These are phyloP conservation scores for Hericium coralloides DNA, from an alignment of 768 basidiomycete genomes.

Conservation along the genomic window DNA sequence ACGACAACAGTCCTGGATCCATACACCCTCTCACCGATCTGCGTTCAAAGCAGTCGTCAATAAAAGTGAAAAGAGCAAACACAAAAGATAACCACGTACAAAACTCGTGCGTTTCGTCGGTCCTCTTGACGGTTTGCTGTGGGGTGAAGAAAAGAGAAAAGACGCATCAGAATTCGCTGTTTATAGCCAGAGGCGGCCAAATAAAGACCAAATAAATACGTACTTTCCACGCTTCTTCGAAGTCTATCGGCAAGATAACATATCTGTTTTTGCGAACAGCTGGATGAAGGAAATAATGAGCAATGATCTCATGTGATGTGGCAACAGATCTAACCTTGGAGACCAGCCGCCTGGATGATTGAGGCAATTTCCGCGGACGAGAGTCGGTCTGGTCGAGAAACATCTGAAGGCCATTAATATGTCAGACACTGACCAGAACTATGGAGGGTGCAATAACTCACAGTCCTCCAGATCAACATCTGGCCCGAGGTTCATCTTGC, in stretches of 20 bases:
- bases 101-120: slow-evolving; percentile 95
- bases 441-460: slow-evolving; percentile 32
- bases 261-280: slow-evolving; percentile 98
- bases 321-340: slow-evolving; percentile 50
- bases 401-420: slow-evolving; percentile 46
- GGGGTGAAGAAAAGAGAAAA: slow-evolving; percentile 4
- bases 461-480: slow-evolving; percentile 99
- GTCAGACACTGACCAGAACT: background rate
- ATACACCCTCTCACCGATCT: slow-evolving; percentile 17
- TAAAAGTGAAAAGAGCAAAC: background rate
- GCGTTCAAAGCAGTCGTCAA: background rate
- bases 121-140: slow-evolving; percentile 94
- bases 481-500: slow-evolving; percentile 95
- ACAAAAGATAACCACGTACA: slow-evolving; percentile 39
- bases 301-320: background rate
- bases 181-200: slow-evolving; percentile 26
- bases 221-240: slow-evolving; percentile 99
- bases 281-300: slow-evolving; percentile 20
- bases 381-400: slow-evolving; percentile 91
- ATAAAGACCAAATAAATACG: slow-evolving; percentile 46
- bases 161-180: slow-evolving; percentile 16
- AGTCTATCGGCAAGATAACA: slow-evolving; percentile 92
- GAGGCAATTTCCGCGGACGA: slow-evolving; percentile 95
- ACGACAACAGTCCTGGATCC: slow-evolving; percentile 25
- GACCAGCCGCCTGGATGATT: slow-evolving; percentile 92